Evolutionary conservation across 768 basidiomycete genomes (phyloP).

Genomic region (Dacryopinax primogenitus): DNA sequence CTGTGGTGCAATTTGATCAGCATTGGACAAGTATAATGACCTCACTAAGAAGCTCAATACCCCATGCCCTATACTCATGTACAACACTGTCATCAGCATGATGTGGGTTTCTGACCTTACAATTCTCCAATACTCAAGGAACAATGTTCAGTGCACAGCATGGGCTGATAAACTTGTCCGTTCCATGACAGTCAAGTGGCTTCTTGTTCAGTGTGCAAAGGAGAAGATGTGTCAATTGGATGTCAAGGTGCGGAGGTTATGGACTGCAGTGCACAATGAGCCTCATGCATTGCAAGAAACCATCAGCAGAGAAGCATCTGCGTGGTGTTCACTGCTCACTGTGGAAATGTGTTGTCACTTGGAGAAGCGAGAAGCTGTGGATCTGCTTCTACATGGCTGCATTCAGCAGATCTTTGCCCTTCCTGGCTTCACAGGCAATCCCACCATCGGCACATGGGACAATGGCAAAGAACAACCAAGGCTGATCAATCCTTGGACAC

Average conservation of each 20-base stretch:
- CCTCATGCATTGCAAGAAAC: not conserved
- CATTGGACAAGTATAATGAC: slow-evolving; percentile 25
- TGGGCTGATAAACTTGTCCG: slow-evolving; percentile 32
- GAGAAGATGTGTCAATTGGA: slow-evolving; percentile 27
- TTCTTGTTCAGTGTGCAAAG: slow-evolving; percentile 24
- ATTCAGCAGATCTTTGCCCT: not conserved
- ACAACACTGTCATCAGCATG: slow-evolving; percentile 22
- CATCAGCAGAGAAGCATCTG: too few species aligned
- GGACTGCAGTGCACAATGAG: not conserved
- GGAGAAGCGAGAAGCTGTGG: too few species aligned
- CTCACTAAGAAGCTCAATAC: slow-evolving; percentile 21
- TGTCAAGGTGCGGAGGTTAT: slow-evolving; percentile 26
- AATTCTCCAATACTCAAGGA: slow-evolving; percentile 22
- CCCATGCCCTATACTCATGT: slow-evolving; percentile 22
- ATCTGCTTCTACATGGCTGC: too few species aligned
- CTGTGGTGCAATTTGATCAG: slow-evolving; percentile 21
- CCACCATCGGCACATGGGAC: not conserved
- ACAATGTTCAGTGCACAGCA: slow-evolving; percentile 21
- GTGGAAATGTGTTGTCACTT: too few species aligned
- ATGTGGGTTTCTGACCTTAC: slow-evolving; percentile 25
- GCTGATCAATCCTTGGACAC: too few species aligned
- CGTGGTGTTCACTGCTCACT: too few species aligned
- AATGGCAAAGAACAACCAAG: too few species aligned
- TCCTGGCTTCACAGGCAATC: not conserved
- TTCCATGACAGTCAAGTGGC: slow-evolving; percentile 22